phyloP scores from a whole-genome alignment of 371 early-diverging fungal species.

The Nematocida minor region DNA sequence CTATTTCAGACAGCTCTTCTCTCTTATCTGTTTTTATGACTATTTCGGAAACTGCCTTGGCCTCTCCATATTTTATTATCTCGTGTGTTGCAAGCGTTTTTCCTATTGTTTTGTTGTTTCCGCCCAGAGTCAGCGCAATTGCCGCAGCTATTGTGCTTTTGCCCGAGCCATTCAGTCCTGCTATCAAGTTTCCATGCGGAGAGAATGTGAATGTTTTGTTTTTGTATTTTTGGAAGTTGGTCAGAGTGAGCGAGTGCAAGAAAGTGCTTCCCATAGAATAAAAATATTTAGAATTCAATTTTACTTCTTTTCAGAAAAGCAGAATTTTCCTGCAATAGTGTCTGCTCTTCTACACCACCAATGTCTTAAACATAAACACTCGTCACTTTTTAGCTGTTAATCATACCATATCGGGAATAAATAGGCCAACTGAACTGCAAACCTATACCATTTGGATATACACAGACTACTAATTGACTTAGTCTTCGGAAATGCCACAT shows the following conservation, averaged over 20 bases:
- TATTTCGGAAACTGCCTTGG: conserved; percentile 46
- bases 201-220: conserved; percentile 56
- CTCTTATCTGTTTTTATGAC: conserved; percentile 15
- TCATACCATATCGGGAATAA: too few species aligned
- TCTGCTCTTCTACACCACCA: too few species aligned
- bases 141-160: conserved; percentile 93
- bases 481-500: too few species aligned
- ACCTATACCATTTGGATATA: too few species aligned
- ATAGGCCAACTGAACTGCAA: too few species aligned
- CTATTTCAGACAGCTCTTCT: not conserved
- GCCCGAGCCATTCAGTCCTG: conserved; percentile 76
- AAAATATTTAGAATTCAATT: too few species aligned
- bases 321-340: too few species aligned
- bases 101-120: conserved; percentile 70
- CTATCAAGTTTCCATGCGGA: conserved; percentile 63
- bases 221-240: conserved; percentile 63
- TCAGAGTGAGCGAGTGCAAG: conserved; percentile 54
- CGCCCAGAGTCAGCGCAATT: conserved; percentile 85
- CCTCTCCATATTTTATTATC: conserved; percentile 59
- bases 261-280: conserved; percentile 8
- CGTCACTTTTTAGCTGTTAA: too few species aligned
- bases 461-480: too few species aligned
- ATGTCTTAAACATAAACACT: too few species aligned
- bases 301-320: too few species aligned
- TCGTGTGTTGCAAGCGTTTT: conserved; percentile 59